Evolutionary conservation across 805 yeast genomes (phyloP).

Genomic region (Dipodascus albidus): DNA sequence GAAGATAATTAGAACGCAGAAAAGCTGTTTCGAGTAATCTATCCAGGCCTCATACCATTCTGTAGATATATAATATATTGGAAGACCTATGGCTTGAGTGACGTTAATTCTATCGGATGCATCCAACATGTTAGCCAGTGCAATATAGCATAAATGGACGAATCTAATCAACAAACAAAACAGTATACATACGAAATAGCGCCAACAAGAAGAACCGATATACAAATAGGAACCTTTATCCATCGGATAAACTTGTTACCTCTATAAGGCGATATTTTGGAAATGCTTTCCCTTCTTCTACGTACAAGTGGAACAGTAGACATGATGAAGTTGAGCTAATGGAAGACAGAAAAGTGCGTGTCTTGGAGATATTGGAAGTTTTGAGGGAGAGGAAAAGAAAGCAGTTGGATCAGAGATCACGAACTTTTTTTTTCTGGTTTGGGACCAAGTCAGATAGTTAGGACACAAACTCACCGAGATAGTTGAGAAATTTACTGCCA

Average conservation of each 20-base stretch:
- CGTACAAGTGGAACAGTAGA: not conserved
- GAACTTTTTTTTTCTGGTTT: not conserved
- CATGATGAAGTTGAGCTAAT: not conserved
- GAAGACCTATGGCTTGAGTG: conserved; percentile 22
- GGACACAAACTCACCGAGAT: too few relatives aligned
- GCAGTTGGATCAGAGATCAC: not conserved
- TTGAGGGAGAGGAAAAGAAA: not conserved
- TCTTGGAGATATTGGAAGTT: too few relatives aligned
- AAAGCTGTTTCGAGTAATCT: conserved; percentile 24
- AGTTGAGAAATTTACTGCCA: too few relatives aligned
- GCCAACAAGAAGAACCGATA: not conserved
- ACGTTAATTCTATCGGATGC: conserved; percentile 9
- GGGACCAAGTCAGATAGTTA: too few relatives aligned
- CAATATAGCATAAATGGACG: too few relatives aligned
- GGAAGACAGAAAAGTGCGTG: too few relatives aligned
- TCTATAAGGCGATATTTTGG: not conserved
- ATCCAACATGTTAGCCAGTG: conserved; percentile 6
- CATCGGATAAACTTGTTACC: not conserved
- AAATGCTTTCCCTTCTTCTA: not conserved
- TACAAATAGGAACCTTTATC: not conserved
- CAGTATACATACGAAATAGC: not conserved
- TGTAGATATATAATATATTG: conserved; percentile 17
- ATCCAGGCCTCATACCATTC: conserved; percentile 21
- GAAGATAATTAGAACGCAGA: conserved; percentile 20
- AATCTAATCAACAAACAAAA: too few relatives aligned